Base-by-base conservation (phyloP, 2,329 filamentous ascomycete genomes). In the Fusarium kyushuense region DNA sequence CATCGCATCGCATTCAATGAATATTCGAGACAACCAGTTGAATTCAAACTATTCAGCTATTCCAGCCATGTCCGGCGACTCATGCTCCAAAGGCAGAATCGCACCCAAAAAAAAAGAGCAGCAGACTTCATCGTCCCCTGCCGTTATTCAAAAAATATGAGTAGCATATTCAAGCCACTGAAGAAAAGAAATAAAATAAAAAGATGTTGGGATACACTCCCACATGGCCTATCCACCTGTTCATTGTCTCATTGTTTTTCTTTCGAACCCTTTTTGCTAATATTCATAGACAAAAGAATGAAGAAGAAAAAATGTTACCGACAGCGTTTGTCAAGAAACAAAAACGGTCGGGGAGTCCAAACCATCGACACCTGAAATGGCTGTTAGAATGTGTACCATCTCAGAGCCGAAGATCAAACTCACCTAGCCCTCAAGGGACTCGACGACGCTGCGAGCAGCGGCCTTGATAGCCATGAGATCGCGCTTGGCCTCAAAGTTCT, bases 401-500 rank as follows among this genome's bases (percentile, higher is more conserved):
- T 17, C 40, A 9, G 3, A 14, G 21, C 23, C 6, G 13, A 12
- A 6, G 41, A n/a, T 9, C 2, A 8, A 29, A 71, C 65, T 63
- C 36, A 70, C 58, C 67, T 69, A 76, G 51, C 67, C 58, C 35
- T 51, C 47, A 35, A 70, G 60, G 6, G 62, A 54, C 2, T 74
- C 72, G 19, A 76, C 30, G 42, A 79, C 73, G 51, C 58, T 61
- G 10, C 72, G 72, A 41, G 77, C 77, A 49, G 69, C 75, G 8
- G 62, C 42, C 45, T 71, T 61, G 30, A 79, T 56, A 36, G 76
- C 74, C 5, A 62, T 42, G 7, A 74, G 72, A 42, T 73, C 66
- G 17, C 71, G 67, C 32, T 65, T 45, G 59, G 79, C 81, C 65
- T 79, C 79, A 81, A 10, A 73, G 60, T 67, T 76, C 70, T 40